phyloP scores from a whole-genome alignment of 148 eudicot genomes.

The Rhododendron simsii region DNA sequence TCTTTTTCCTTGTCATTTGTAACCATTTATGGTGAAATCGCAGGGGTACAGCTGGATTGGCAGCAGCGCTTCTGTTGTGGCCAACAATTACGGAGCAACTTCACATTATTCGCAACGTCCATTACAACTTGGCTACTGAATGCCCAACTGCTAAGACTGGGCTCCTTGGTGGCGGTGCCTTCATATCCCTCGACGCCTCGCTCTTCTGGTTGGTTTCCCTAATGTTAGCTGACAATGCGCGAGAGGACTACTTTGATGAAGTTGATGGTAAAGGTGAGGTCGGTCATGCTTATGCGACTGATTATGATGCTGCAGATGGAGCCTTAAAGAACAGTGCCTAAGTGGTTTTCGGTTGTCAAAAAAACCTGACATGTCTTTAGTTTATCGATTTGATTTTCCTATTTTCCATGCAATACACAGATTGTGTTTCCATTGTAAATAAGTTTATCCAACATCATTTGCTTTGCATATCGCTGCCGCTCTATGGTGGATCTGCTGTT shows the following conservation, averaged over 20 bases:
- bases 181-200: constrained; percentile 72
- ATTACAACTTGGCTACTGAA: constrained; percentile 34
- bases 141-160: constrained; percentile 99
- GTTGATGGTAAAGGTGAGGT: constrained; percentile 28
- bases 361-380: background rate
- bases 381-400: background rate
- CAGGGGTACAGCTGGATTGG: constrained; percentile 69
- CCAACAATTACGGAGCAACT: constrained; percentile 80
- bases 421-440: background rate
- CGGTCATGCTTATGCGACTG: constrained; percentile 16
- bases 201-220: constrained; percentile 91
- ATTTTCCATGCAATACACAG: background rate
- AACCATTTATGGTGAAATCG: background rate
- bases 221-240: constrained; percentile 72
- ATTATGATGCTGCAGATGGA: constrained; percentile 18
- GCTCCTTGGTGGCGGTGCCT: constrained; percentile 92
- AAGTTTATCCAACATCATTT: background rate
- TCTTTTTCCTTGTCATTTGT: background rate
- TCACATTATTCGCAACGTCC: constrained; percentile 52
- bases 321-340: constrained; percentile 15
- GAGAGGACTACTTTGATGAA: constrained; percentile 79
- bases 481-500: background rate
- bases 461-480: background rate
- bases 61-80: constrained; percentile 70
- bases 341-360: background rate